A percentile compares a stretch with the other conserved stretches of the same genome.
Evolutionary conservation across 352 stramenopile genomes (phyloP).

Genomic region (Phytophthora litchii): DNA sequence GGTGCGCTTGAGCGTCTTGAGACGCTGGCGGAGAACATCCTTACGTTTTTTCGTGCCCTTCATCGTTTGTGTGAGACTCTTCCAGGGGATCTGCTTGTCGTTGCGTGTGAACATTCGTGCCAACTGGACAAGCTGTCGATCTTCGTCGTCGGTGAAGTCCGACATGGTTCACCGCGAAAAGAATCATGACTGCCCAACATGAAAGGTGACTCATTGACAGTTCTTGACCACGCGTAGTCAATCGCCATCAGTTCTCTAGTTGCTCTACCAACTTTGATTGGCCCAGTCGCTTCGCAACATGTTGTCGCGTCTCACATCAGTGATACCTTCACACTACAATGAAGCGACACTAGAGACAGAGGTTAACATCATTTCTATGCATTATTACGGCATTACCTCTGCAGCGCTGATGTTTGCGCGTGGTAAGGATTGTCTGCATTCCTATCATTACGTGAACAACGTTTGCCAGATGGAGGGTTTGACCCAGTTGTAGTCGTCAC

Average conservation of each 20-base stretch:
- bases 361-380: constrained; percentile 27
- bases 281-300: not conserved
- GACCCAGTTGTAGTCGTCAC: constrained; percentile 95
- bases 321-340: not conserved
- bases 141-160: constrained; percentile 62
- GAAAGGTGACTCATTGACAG: constrained; percentile 11
- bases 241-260: constrained; percentile 30
- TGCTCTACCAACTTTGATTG: constrained; percentile 10
- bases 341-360: too few species aligned
- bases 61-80: constrained; percentile 37
- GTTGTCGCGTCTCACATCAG: not conserved
- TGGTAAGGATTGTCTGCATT: not conserved
- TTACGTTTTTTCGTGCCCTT: constrained; percentile 36
- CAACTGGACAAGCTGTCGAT: constrained; percentile 60
- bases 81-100: constrained; percentile 38
- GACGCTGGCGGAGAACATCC: constrained; percentile 45
- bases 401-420: constrained; percentile 4
- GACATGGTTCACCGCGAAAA: constrained; percentile 36
- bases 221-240: constrained; percentile 26
- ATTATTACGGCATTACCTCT: constrained; percentile 23
- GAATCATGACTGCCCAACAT: not conserved
- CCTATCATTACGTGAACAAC: constrained; percentile 65
- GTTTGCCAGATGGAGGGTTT: constrained; percentile 91
- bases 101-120: constrained; percentile 22
- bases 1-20: constrained; percentile 67